A percentile compares a stretch with the other conserved stretches of the same genome.
These are phyloP conservation scores for Gossypium schwendimanii DNA, from an alignment of 441 rosid species.

Conservation along the genomic window DNA sequence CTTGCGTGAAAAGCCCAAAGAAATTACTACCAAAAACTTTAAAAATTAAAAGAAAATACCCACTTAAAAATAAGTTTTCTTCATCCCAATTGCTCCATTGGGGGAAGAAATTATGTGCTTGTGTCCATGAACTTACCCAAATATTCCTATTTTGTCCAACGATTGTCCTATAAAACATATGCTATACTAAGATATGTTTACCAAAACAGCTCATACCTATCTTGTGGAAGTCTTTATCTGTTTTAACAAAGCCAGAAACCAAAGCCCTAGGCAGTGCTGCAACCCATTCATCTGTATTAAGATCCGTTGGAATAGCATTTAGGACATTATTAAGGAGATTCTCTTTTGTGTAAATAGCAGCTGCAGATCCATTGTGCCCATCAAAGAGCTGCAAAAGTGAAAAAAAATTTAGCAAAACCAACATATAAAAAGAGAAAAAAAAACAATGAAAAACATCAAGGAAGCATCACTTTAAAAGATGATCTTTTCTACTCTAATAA, in stretches of 20 bases:
- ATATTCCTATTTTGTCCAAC: neutral
- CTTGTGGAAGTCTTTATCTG: conserved; percentile 89
- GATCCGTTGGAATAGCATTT: conserved; percentile 76
- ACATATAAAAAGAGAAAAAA: neutral
- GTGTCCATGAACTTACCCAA: neutral
- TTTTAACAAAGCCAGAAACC: conserved; percentile 98
- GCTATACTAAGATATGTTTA: neutral
- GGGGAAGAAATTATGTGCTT: neutral
- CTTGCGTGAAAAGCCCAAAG: neutral
- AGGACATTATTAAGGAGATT: conserved; percentile 76
- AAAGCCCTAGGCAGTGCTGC: conserved; percentile 91
- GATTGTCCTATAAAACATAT: neutral
- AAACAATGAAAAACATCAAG: neutral
- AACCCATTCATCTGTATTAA: conserved; percentile 85
- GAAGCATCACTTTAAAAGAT: neutral
- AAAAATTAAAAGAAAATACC: neutral
- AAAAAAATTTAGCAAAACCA: conserved; percentile 12
- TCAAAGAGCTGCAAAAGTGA: conserved; percentile 61
- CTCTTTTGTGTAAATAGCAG: conserved; percentile 93
- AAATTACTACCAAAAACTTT: neutral
- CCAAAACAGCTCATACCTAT: conserved; percentile 38
- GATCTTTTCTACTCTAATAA: neutral
- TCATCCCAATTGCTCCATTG: neutral
- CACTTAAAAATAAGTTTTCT: neutral
- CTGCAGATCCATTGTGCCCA: conserved; percentile 96